Conservation (phyloP, 2,329 filamentous ascomycete genomes). For the Mycosphaerella sp. region DNA sequence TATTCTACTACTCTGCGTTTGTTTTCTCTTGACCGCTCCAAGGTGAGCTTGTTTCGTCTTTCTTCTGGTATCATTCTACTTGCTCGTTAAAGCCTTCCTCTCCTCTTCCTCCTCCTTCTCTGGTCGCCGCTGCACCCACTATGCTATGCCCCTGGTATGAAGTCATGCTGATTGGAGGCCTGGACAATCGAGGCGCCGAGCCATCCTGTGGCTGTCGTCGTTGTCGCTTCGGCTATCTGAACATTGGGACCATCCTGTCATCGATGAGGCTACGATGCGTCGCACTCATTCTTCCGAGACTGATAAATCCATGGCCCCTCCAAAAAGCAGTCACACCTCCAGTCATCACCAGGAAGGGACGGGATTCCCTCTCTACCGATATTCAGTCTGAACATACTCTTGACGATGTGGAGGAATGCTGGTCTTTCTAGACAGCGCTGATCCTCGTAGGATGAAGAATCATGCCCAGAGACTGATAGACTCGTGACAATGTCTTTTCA, state of each 20-base stretch:
- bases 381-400: background rate
- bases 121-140: constrained; percentile 2
- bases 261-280: background rate
- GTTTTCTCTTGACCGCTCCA: background rate
- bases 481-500: constrained; percentile 16
- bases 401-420: background rate
- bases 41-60: too few species aligned
- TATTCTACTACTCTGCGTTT: too few species aligned
- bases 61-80: background rate
- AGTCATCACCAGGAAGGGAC: background rate
- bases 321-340: background rate
- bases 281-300: background rate
- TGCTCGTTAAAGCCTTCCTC: background rate
- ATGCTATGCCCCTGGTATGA: constrained; percentile 11
- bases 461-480: background rate
- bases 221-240: constrained; percentile 3
- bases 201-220: background rate
- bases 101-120: background rate
- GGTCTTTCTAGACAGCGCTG: background rate
- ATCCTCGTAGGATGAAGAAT: background rate
- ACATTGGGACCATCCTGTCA: constrained; percentile 6
- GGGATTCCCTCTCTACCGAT: background rate
- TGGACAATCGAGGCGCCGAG: constrained; percentile 4
- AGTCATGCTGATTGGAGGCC: constrained; percentile 3
- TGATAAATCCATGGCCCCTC: background rate